Conservation (phyloP, 2,329 filamentous ascomycete species). For the Diaporthe eres region DNA sequence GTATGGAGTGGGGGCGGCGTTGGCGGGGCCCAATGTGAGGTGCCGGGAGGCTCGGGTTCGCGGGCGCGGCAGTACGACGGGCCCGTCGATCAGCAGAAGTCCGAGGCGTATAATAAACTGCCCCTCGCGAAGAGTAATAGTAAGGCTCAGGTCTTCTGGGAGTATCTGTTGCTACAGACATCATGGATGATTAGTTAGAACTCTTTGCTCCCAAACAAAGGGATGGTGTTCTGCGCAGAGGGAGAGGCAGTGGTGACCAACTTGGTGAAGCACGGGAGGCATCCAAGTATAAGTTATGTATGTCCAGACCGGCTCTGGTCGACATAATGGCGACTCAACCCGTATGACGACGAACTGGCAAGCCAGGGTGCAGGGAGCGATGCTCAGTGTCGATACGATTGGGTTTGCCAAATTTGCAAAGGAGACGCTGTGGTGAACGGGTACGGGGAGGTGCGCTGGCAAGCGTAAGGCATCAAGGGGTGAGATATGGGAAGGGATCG, state of each 20-base stretch:
- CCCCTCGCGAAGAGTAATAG: slow-evolving; percentile 41
- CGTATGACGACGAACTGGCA: slow-evolving; percentile 13
- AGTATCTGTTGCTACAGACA: slow-evolving; percentile 35
- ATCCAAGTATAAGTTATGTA: slow-evolving; percentile 26
- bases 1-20: slow-evolving; percentile 69
- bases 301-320: slow-evolving; percentile 32
- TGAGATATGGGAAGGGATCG: slow-evolving; percentile 14
- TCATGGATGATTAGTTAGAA: slow-evolving; percentile 26
- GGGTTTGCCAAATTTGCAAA: slow-evolving; percentile 12
- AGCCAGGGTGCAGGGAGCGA: slow-evolving; percentile 33
- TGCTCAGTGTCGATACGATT: slow-evolving; percentile 28
- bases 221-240: neutral
- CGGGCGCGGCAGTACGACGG: slow-evolving; percentile 40
- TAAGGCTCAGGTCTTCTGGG: slow-evolving; percentile 37
- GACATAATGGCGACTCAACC: slow-evolving; percentile 39
- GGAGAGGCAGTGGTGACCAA: slow-evolving; percentile 33
- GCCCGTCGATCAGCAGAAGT: slow-evolving; percentile 43
- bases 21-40: slow-evolving; percentile 64
- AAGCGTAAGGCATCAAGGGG: slow-evolving; percentile 36
- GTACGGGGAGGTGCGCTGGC: slow-evolving; percentile 26
- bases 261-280: slow-evolving; percentile 27
- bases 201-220: neutral
- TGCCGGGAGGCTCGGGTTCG: slow-evolving; percentile 50
- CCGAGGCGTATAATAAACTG: slow-evolving; percentile 43
- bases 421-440: slow-evolving; percentile 15